Base-by-base conservation (phyloP, 75 land plant genomes). In the Cunninghamia lanceolata region DNA sequence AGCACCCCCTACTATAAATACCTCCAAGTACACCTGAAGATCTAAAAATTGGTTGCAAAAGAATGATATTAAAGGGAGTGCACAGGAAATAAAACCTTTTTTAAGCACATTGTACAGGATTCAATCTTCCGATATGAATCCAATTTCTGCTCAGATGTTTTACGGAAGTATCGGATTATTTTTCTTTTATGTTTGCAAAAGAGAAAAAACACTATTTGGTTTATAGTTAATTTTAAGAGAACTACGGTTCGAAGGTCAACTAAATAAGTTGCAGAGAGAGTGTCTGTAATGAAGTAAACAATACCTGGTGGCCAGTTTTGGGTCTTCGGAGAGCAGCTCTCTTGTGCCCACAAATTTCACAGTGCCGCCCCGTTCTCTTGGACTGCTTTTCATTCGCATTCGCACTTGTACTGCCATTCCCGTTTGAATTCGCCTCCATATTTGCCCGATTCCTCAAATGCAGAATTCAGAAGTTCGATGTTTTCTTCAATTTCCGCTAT, bases 251-350 rank as follows among this genome's bases (percentile, higher is more conserved):
- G 42, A 77, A 77, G 8, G 3, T 17, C 40, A 14, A 56, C 19
- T 4, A 63, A 39, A 39, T 77, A 77, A 16, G 14, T 77, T 77
- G 43, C 80, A 39, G 43, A 40, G 9, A 73, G 10, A 63, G 68
- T 0, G 68, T 21, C 0, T 63, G 68, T 56, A 17, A 16, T 4
- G 42, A 38, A 40, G 46, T 70, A 70, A 32, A 6, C 42, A 80
- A 40, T 21, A 98, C 99, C 95, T 98, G 95, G 40, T 96, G 90
- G n/a, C 84, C 89, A 85, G 94, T 98, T 88, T 95, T 95, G 54
- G 99, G 99, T 40, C 98, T 77, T 42, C 92, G 93, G 81, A 97
- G 93, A 59, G 95, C 95, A 50, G 98, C 91, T 68, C 91, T 91
- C 82, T 91, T 84, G 30, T 88, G 74, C 50, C 86, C 86, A 87